A percentile compares a stretch with the other conserved stretches of the same genome.
Conservation (phyloP, 257 asterid species). For the Scutellaria minor region DNA sequence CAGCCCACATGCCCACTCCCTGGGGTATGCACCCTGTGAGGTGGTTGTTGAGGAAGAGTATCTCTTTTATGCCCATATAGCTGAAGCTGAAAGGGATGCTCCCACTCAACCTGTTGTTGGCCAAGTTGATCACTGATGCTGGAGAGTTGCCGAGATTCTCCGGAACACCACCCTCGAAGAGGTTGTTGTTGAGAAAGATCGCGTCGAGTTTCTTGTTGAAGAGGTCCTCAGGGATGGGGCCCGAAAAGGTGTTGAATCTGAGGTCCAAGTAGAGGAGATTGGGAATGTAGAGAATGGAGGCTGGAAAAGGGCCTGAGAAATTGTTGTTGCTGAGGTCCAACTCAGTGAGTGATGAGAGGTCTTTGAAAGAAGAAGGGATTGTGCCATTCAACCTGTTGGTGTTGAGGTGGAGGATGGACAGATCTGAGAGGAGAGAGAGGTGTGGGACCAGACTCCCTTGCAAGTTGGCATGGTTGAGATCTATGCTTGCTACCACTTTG, state of each 20-base stretch:
- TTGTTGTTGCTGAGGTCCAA: conserved; percentile 86
- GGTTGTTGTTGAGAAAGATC: conserved; percentile 73
- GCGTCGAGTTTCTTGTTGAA: conserved; percentile 80
- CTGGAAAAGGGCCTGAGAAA: conserved; percentile 73
- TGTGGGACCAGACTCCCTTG: conserved; percentile 63
- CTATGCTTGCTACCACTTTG: conserved; percentile 62
- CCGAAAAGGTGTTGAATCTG: conserved; percentile 73
- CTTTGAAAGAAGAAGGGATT: conserved; percentile 57
- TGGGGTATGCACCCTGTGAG: conserved; percentile 87
- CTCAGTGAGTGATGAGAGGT: conserved; percentile 55
- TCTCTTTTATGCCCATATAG: conserved; percentile 74
- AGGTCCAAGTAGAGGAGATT: conserved; percentile 75
- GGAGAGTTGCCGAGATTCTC: conserved; percentile 49
- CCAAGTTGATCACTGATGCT: conserved; percentile 79
- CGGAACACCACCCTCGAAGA: conserved; percentile 53
- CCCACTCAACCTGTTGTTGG: conserved; percentile 72
- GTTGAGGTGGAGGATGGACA: conserved; percentile 72
- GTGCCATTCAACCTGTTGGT: conserved; percentile 34
- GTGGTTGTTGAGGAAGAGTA: conserved; percentile 69
- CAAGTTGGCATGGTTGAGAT: conserved; percentile 82
- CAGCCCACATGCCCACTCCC: conserved; percentile 83
- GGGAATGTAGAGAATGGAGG: conserved; percentile 49
- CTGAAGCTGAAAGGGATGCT: conserved; percentile 72
- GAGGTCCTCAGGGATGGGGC: conserved; percentile 68
- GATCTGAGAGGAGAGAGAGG: conserved; percentile 58